Evolutionary conservation across 83 land plant species (phyloP).

Genomic region (Picea abies): DNA sequence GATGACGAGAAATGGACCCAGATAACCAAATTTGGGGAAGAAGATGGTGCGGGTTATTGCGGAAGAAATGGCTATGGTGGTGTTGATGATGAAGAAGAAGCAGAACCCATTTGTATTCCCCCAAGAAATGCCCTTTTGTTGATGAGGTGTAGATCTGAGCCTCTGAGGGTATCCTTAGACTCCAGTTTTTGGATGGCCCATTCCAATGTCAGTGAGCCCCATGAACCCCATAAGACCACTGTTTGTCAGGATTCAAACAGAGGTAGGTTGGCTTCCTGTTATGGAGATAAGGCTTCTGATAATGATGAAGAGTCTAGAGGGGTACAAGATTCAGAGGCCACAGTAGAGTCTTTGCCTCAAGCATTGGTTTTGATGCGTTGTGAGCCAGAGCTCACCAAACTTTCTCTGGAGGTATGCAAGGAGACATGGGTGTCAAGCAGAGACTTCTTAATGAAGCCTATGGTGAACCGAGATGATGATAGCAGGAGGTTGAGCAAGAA

Average conservation of each 20-base stretch:
- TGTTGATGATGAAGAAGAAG: too few relatives aligned
- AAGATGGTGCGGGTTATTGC: too few relatives aligned
- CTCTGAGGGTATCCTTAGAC: conserved; percentile 43
- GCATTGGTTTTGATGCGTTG: conserved; percentile 61
- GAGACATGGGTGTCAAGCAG: conserved; percentile 68
- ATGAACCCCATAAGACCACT: conserved; percentile 10
- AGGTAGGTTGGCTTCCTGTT: not conserved
- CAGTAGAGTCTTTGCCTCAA: conserved; percentile 31
- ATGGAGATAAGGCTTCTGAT: not conserved
- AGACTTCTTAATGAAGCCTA: conserved; percentile 41
- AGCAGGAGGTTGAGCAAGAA: not conserved
- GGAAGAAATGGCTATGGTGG: too few relatives aligned
- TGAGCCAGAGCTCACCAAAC: conserved; percentile 47
- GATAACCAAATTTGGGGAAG: too few relatives aligned
- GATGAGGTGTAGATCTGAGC: conserved; percentile 83
- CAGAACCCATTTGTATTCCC: conserved; percentile 3
- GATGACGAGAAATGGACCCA: too few relatives aligned
- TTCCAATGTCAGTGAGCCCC: too few relatives aligned
- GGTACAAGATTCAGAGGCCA: conserved; percentile 1
- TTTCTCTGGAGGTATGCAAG: conserved; percentile 72
- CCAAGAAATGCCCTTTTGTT: conserved; percentile 58
- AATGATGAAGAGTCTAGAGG: conserved; percentile 2
- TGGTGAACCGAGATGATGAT: not conserved
- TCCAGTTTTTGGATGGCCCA: too few relatives aligned
- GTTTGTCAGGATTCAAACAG: conserved; percentile 18